Evolutionary conservation across 306 rosid genomes (phyloP).

Genomic region (Vachellia pachyceras): DNA sequence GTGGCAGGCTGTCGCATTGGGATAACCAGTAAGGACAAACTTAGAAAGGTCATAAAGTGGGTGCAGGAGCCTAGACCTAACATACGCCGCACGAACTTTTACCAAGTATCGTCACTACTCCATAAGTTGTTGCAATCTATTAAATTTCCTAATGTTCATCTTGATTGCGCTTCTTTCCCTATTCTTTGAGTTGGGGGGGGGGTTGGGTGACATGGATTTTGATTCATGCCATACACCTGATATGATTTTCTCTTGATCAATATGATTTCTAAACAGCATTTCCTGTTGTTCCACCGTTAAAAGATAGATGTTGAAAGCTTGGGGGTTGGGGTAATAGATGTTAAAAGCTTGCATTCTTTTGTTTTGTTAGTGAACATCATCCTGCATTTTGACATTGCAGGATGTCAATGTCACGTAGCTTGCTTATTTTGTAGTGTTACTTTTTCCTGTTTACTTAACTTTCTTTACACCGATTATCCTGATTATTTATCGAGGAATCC

Average conservation of each 20-base stretch:
- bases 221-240: background rate
- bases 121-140: background rate
- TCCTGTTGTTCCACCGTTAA: background rate
- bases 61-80: slow-evolving; percentile 56
- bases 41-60: slow-evolving; percentile 73
- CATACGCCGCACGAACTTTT: slow-evolving; percentile 43
- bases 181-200: background rate
- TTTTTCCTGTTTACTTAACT: background rate
- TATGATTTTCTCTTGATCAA: background rate
- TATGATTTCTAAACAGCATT: background rate
- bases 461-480: background rate
- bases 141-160: too few species aligned
- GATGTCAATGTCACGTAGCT: background rate
- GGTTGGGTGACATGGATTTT: too few species aligned
- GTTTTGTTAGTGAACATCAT: too few species aligned
- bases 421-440: background rate
- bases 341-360: too few species aligned
- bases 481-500: background rate
- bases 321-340: too few species aligned
- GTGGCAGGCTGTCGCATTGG: slow-evolving; percentile 64
- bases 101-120: slow-evolving; percentile 49
- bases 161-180: too few species aligned
- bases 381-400: too few species aligned
- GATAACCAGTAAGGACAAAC: slow-evolving; percentile 59
- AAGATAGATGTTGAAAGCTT: too few species aligned